phyloP scores from a whole-genome alignment of 2,329 filamentous ascomycete species.

The Dryadomyces quercus-mongolicae region DNA sequence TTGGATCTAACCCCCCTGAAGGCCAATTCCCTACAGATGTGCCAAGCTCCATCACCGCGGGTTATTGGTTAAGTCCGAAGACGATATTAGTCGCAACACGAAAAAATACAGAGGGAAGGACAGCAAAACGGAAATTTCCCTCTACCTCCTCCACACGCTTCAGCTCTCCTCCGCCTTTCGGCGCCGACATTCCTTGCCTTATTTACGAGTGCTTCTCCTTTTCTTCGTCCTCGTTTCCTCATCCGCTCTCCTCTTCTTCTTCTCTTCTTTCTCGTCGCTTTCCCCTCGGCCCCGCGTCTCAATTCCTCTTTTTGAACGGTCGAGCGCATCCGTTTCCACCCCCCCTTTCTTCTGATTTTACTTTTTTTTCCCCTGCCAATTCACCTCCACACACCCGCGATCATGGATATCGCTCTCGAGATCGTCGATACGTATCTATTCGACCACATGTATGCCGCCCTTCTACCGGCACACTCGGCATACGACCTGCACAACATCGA shows the following conservation, averaged over 20 bases:
- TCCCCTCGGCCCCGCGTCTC: neutral
- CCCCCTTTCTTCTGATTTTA: neutral
- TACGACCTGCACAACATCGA: slow-evolving; percentile 19
- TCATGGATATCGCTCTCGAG: slow-evolving; percentile 89
- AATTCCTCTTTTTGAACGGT: neutral
- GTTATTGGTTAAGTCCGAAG: neutral
- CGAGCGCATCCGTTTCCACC: neutral
- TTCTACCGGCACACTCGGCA: slow-evolving; percentile 49
- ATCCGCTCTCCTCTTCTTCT: neutral
- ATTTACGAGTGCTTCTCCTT: neutral
- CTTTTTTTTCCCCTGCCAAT: neutral
- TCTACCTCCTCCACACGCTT: neutral
- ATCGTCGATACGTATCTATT: slow-evolving; percentile 68
- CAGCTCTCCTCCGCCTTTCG: neutral
- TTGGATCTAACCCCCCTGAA: slow-evolving; percentile 1
- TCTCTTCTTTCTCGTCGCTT: neutral
- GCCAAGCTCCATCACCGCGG: neutral
- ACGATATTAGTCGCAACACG: neutral
- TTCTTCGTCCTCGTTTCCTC: neutral
- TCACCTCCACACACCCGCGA: neutral
- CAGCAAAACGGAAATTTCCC: neutral
- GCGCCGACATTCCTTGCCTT: neutral
- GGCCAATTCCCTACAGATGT: neutral
- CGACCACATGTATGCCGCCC: slow-evolving; percentile 64
- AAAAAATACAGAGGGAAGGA: neutral